These are phyloP conservation scores for Xylaria grammica DNA, from an alignment of 495 filamentous ascomycete genomes.

Conservation along the genomic window DNA sequence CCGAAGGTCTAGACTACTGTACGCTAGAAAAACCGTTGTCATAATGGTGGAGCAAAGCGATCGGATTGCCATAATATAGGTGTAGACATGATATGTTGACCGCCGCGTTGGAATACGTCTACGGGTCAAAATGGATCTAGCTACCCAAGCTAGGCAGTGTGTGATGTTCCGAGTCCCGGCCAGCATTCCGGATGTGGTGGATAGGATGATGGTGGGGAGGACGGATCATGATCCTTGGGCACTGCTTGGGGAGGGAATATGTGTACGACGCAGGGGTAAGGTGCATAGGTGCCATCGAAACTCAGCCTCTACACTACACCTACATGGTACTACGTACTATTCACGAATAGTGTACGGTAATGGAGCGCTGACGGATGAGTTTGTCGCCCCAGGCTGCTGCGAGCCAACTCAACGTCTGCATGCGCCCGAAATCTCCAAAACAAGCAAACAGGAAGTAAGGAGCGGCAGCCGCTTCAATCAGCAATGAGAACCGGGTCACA, in stretches of 20 bases:
- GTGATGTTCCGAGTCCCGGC: conserved; percentile 9
- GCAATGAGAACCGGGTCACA: not conserved
- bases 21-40: too few species aligned
- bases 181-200: not conserved
- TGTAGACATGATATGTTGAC: conserved; percentile 7
- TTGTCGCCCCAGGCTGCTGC: conserved; percentile 16
- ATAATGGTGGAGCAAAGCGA: not conserved
- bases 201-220: conserved; percentile 1
- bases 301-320: conserved; percentile 4
- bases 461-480: conserved; percentile 12
- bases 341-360: not conserved
- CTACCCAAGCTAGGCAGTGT: not conserved
- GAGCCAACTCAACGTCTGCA: conserved; percentile 19
- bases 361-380: too few species aligned
- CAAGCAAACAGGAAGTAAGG: conserved; percentile 13
- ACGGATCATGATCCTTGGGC: conserved; percentile 12
- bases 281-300: conserved; percentile 12
- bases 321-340: too few species aligned
- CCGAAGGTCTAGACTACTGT: too few species aligned
- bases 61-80: not conserved
- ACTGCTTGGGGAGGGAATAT: not conserved
- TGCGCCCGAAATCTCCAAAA: not conserved
- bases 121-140: not conserved
- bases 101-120: conserved; percentile 1
- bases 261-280: conserved; percentile 14